Evolutionary conservation across 768 basidiomycete species (phyloP).

Genomic region (Lactarius evosmus): DNA sequence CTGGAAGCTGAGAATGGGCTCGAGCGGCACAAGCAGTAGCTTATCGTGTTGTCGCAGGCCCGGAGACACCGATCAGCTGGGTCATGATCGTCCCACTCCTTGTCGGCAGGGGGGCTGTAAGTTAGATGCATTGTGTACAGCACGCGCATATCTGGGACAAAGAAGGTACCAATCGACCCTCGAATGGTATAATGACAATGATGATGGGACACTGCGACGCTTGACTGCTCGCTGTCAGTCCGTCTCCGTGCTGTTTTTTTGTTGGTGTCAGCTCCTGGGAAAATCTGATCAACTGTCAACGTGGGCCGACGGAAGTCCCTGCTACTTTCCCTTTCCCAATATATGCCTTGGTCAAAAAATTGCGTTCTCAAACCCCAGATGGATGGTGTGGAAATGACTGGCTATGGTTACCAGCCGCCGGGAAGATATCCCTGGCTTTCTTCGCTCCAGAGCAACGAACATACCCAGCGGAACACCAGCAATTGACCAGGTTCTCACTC

Average conservation of each 20-base stretch:
- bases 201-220: neutral
- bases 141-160: neutral
- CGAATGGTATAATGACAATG: neutral
- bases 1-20: conserved; percentile 53
- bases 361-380: neutral
- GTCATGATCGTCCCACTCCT: neutral
- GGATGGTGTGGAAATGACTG: too few species aligned
- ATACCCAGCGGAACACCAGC: neutral
- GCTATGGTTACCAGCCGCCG: too few species aligned
- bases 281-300: neutral
- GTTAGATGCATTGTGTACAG: neutral
- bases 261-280: too few species aligned
- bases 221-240: neutral
- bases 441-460: too few species aligned
- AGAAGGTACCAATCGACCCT: neutral
- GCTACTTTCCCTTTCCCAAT: neutral
- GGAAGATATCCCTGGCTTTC: too few species aligned
- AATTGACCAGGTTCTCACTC: neutral
- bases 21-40: conserved; percentile 43
- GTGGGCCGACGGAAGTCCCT: neutral
- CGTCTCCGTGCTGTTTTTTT: too few species aligned
- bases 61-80: neutral
- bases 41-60: conserved; percentile 14
- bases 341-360: neutral
- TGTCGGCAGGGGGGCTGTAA: neutral